A percentile compares a stretch with the other conserved stretches of the same genome.
These are phyloP conservation scores for Trichosporon faecale DNA, from an alignment of 1,284 basidiomycete genomes.

Conservation along the genomic window DNA sequence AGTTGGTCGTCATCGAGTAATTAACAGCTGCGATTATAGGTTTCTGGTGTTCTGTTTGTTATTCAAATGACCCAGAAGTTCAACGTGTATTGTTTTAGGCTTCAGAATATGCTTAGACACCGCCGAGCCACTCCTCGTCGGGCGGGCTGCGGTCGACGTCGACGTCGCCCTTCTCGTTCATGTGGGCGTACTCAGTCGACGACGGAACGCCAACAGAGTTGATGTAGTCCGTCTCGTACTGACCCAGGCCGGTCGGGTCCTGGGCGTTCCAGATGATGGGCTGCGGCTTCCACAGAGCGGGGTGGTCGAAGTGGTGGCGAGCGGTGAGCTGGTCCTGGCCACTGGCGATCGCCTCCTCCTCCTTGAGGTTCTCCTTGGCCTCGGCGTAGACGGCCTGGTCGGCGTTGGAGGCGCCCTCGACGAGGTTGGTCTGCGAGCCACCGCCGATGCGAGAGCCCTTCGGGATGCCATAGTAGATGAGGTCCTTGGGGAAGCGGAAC, in stretches of 20 bases:
- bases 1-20: background rate
- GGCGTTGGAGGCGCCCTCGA: background rate
- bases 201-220: conserved; percentile 45
- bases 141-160: conserved; percentile 43
- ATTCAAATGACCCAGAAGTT: background rate
- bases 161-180: conserved; percentile 49
- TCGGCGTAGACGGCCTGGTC: conserved; percentile 8
- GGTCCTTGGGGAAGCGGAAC: conserved; percentile 42
- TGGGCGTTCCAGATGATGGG: conserved; percentile 51
- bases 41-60: background rate
- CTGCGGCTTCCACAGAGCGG: conserved; percentile 52
- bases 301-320: conserved; percentile 50
- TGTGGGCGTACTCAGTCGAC: conserved; percentile 43
- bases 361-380: conserved; percentile 25
- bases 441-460: background rate
- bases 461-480: conserved; percentile 31
- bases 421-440: conserved; percentile 18
- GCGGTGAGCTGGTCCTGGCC: conserved; percentile 35
- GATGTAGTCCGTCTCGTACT: conserved; percentile 44
- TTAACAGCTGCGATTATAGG: background rate
- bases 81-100: background rate
- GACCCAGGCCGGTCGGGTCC: conserved; percentile 50
- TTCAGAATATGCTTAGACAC: background rate
- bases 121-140: conserved; percentile 42
- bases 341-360: conserved; percentile 12